Conservation (phyloP, 306 rosid genomes). For the Heteromeles arbutifolia region DNA sequence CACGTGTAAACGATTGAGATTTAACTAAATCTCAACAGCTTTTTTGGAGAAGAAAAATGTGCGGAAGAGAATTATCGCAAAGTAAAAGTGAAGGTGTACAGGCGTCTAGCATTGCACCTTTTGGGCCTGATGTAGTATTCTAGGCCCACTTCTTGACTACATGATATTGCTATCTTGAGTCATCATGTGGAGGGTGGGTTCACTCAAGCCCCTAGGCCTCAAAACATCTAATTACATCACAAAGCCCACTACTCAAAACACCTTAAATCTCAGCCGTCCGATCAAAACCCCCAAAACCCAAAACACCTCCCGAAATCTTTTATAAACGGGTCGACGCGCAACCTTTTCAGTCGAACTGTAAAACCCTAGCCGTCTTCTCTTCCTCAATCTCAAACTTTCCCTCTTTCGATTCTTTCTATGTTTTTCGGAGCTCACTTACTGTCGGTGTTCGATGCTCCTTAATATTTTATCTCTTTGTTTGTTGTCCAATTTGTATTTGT, state of each 20-base stretch:
- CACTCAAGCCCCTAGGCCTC: too few species aligned
- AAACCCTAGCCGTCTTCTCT: constrained; percentile 10
- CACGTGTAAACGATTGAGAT: too few species aligned
- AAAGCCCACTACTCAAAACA: background rate
- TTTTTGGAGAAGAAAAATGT: too few species aligned
- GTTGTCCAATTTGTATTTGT: background rate
- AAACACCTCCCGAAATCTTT: background rate
- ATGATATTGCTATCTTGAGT: background rate
- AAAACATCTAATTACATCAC: too few species aligned
- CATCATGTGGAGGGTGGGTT: too few species aligned
- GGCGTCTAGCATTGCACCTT: background rate
- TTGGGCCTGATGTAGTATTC: background rate
- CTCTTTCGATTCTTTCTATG: too few species aligned
- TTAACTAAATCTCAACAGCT: too few species aligned
- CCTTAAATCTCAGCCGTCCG: constrained; percentile 22
- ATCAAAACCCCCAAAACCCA: background rate
- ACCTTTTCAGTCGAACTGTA: background rate
- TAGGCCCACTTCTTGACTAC: background rate
- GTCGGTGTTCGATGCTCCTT: background rate
- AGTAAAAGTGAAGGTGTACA: too few species aligned
- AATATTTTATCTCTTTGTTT: too few species aligned
- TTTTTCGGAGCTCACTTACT: background rate
- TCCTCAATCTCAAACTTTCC: too few species aligned
- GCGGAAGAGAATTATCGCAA: too few species aligned
- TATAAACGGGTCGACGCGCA: background rate